Evolutionary conservation across 495 filamentous ascomycete species (phyloP).

Genomic region (Neurospora pannonica): DNA sequence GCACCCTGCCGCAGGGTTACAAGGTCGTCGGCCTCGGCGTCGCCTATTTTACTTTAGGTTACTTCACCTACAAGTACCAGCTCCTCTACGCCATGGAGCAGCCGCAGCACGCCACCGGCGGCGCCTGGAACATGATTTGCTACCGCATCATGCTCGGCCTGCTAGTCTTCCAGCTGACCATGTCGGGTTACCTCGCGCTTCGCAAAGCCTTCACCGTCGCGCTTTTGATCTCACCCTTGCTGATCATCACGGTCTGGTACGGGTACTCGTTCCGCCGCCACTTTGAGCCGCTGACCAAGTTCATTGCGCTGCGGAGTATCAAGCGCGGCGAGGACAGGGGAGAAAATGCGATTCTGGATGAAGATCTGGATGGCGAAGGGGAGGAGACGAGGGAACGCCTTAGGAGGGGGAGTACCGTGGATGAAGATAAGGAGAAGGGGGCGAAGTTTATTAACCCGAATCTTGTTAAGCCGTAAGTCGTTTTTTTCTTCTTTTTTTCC

Average conservation of each 20-base stretch:
- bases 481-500: background rate
- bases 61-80: constrained; percentile 97
- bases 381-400: constrained; percentile 21
- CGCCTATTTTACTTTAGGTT: constrained; percentile 79
- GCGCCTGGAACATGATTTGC: constrained; percentile 92
- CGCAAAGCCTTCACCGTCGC: constrained; percentile 59
- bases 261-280: constrained; percentile 61
- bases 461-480: constrained; percentile 52
- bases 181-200: constrained; percentile 80
- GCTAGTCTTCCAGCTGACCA: constrained; percentile 79
- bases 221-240: constrained; percentile 62
- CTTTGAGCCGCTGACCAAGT: constrained; percentile 80
- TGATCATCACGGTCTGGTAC: constrained; percentile 76
- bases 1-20: constrained; percentile 74
- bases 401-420: constrained; percentile 43
- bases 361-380: constrained; percentile 23
- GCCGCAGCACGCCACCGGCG: constrained; percentile 85
- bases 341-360: constrained; percentile 28
- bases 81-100: constrained; percentile 98
- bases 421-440: constrained; percentile 58
- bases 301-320: constrained; percentile 84
- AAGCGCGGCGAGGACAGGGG: constrained; percentile 42
- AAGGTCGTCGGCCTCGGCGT: constrained; percentile 75
- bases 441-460: constrained; percentile 65
- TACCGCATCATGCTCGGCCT: constrained; percentile 77